Base-by-base conservation (phyloP, 495 filamentous ascomycete genomes). In the Pyronema omphalodes region DNA sequence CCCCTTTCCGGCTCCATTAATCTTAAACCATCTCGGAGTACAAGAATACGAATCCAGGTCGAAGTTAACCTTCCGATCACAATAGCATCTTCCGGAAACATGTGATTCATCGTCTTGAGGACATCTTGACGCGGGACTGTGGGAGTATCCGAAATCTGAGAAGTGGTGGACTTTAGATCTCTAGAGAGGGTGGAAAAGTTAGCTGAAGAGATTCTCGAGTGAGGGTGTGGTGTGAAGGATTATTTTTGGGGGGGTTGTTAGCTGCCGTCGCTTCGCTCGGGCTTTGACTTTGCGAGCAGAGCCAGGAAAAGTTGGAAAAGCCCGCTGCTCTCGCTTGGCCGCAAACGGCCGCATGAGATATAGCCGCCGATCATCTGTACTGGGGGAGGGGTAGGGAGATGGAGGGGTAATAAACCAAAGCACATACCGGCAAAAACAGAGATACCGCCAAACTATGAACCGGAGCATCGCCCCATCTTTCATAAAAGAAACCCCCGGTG, bases 401-500 rank as follows among this genome's bases (percentile, higher is more conserved):
- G 23, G 23, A 2, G 23, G 23, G 23, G 23, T 29, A 29, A 29
- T 5, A 29, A 29, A 48, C n/a, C 29, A 44, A 37, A 52, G 9
- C 17, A 34, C 8, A 11, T 44, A 19, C 15, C 3, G 18, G 54
- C 0, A 51, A 9, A 19, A 41, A 15, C 68, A 72, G 67, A 39
- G 64, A 67, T 35, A 71, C 57, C 11, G 71, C 73, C 6, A 72
- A 63, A 7, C 67, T 66, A 55, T 77, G 74, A 7, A 77, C 71
- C 7, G 74, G 67, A 0, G 74, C 74, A 57, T 77, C 74, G 14
- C 74, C 74, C 75, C 72, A 78, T 65, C 74, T 63, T 60, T 77
- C 74, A 50, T 69, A 69, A 58, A 74, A 77, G 52, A 76, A 77
- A 2, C 74, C 74, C 5, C 75, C 73, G 0, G 59, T 56, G 14